Conservation (phyloP, 2,329 filamentous ascomycete genomes). For the Truncatella angustata region DNA sequence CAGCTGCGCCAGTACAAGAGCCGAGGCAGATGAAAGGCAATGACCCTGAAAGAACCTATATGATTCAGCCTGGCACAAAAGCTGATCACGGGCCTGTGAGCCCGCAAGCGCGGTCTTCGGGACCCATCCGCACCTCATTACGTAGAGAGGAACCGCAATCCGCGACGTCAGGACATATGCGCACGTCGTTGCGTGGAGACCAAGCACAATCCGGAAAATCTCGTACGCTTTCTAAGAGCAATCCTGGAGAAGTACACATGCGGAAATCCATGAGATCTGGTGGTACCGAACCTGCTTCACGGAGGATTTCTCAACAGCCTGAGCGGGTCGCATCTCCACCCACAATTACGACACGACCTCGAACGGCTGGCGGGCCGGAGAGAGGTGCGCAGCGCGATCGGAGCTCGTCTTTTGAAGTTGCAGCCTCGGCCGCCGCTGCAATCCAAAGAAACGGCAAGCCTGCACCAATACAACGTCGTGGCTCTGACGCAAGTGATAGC, state of each 20-base stretch:
- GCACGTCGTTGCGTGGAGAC: slow-evolving; percentile 23
- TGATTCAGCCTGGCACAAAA: slow-evolving; percentile 26
- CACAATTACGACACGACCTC: slow-evolving; percentile 5
- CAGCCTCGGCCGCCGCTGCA: slow-evolving; percentile 17
- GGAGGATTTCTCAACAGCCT: slow-evolving; percentile 10
- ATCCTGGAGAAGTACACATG: not conserved
- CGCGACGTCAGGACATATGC: slow-evolving; percentile 21
- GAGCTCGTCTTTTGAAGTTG: not conserved
- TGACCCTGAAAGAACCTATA: slow-evolving; percentile 15
- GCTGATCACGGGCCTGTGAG: slow-evolving; percentile 20
- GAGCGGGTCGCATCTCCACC: slow-evolving; percentile 11
- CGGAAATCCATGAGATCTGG: slow-evolving; percentile 14
- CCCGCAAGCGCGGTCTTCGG: slow-evolving; percentile 14
- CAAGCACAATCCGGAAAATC: not conserved
- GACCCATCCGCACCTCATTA: slow-evolving; percentile 46
- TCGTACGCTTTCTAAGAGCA: not conserved
- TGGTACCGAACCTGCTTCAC: slow-evolving; percentile 10
- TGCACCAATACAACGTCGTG: slow-evolving; percentile 44
- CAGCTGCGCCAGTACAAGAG: not conserved
- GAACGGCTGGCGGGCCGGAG: slow-evolving; percentile 4
- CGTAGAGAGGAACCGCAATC: slow-evolving; percentile 30
- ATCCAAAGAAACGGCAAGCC: slow-evolving; percentile 15
- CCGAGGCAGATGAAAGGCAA: slow-evolving; percentile 24
- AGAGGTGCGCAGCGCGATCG: not conserved
- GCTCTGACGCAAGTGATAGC: slow-evolving; percentile 71